A percentile compares a stretch with the other conserved stretches of the same genome.
Conservation (phyloP, 805 yeast species). For the Sugiyamaella boreocaroliniensis region DNA sequence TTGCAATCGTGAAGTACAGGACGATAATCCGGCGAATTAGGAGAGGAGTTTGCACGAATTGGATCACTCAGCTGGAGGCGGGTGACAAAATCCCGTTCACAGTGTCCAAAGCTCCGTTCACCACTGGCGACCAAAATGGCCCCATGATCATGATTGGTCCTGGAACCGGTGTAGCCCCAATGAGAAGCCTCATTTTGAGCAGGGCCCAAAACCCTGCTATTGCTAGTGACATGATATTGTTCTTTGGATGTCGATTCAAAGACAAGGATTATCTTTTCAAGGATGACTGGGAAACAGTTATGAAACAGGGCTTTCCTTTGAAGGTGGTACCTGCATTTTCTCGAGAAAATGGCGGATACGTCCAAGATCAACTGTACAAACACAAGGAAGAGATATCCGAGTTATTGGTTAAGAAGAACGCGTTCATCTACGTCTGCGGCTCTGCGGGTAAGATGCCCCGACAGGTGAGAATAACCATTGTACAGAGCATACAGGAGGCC, state of each 20-base stretch:
- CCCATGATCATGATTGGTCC: slow-evolving; percentile 78
- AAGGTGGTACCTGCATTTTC: slow-evolving; percentile 39
- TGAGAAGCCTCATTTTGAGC: slow-evolving; percentile 58
- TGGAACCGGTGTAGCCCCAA: slow-evolving; percentile 96
- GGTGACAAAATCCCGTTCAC: slow-evolving; percentile 51
- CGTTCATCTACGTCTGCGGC: slow-evolving; percentile 78
- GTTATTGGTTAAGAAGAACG: slow-evolving; percentile 48
- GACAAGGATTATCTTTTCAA: slow-evolving; percentile 64
- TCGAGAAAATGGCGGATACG: slow-evolving; percentile 50
- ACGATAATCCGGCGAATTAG: slow-evolving; percentile 73
- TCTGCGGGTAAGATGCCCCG: slow-evolving; percentile 92
- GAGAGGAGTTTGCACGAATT: slow-evolving; percentile 75
- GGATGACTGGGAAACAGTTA: slow-evolving; percentile 43
- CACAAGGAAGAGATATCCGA: slow-evolving; percentile 45
- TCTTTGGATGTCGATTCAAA: slow-evolving; percentile 67
- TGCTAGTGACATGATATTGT: slow-evolving; percentile 39
- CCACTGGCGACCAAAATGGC: slow-evolving; percentile 26
- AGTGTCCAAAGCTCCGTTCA: slow-evolving; percentile 34
- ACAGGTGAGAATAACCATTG: slow-evolving; percentile 75
- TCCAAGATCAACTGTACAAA: slow-evolving; percentile 63
- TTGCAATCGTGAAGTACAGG: slow-evolving; percentile 80
- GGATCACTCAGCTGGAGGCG: slow-evolving; percentile 47
- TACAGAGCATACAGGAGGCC: slow-evolving; percentile 48
- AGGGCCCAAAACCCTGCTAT: slow-evolving; percentile 9
- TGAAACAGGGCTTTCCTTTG: slow-evolving; percentile 31